Conservation (phyloP, 2,329 filamentous ascomycete genomes). For the Aureobasidium leucospermi region DNA sequence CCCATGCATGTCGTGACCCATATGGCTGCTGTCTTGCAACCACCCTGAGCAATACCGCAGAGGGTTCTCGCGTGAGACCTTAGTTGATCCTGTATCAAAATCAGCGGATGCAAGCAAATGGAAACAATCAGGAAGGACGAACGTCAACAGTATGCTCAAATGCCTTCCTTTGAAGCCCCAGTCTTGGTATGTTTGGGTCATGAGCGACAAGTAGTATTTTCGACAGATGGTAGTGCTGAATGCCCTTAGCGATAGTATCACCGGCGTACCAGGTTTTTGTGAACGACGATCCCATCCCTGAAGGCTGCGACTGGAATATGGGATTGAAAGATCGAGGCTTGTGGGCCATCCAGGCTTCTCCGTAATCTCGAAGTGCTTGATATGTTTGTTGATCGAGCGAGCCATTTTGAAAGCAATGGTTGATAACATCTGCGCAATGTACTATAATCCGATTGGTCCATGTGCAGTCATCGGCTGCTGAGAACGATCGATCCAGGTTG, state of each 20-base stretch:
- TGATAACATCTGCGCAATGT: conserved; percentile 55
- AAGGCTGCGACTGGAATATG: conserved; percentile 40
- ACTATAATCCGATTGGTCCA: conserved; percentile 52
- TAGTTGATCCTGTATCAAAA: conserved; percentile 33
- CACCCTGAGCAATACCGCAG: conserved; percentile 53
- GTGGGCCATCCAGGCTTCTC: conserved; percentile 39
- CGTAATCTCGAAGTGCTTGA: conserved; percentile 39
- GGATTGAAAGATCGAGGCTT: conserved; percentile 50
- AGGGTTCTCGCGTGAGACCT: conserved; percentile 41
- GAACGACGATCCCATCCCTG: conserved; percentile 37
- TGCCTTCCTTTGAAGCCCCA: conserved; percentile 37
- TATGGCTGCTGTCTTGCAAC: conserved; percentile 48
- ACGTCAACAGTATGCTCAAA: conserved; percentile 35
- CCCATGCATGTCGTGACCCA: conserved; percentile 33
- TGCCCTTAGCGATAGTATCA: conserved; percentile 52
- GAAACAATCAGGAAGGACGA: background rate
- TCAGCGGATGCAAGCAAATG: background rate
- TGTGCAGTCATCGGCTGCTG: conserved; percentile 43
- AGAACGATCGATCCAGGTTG: conserved; percentile 46
- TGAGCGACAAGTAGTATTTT: conserved; percentile 51
- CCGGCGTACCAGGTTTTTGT: conserved; percentile 52
- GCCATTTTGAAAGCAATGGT: conserved; percentile 51
- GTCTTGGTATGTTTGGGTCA: conserved; percentile 46
- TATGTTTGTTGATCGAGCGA: conserved; percentile 31
- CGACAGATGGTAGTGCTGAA: conserved; percentile 54